Base-by-base conservation (phyloP, 371 early-diverging fungal species). In the Lichtheimia hyalospora region DNA sequence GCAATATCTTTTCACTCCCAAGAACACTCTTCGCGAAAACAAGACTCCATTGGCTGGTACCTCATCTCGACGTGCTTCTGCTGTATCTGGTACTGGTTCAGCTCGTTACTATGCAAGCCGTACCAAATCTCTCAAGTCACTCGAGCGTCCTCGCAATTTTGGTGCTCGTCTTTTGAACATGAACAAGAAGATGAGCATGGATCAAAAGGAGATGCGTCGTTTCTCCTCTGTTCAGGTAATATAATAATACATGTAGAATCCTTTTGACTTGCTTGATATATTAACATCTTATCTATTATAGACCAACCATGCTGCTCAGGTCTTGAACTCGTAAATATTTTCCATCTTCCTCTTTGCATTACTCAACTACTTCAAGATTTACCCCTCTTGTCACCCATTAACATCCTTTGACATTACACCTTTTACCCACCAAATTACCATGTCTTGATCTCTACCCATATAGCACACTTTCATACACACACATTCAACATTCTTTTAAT, bases 1-100 rank as follows among this genome's bases (percentile, higher is more conserved):
- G 78, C 85, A 83, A 57, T 60, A 60, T 39, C 6, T 69, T 64
- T 82, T 81, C 73, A 80, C 83, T 64, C 84, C 84, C 67, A 73
- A 67, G 68, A 71, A 72, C 62, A 61, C 70, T 27, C 61, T 72
- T 54, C 62, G 62, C 65, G 70, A 71, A 34, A 57, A 62, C 65
- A 70, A 68, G 67, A 65, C 58, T 44, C 49, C 46, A 21, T 63
- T 67, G 63, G 71, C 71, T 44, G 68, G 69, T 28, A 49, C 65
- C 40, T 68, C 66, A 23, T 73, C 73, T 28, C 79, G 79, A 54
- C 79, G 79, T 60, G 72, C 75, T 21, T 75, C 74, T 62, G 77
- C 72, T 52, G 64, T 77, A 23, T 77, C 77, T 5, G 77, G 66
- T 62, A 64, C 77, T 23, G 70, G 73, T 20, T 77, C 77, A 57